Evolutionary conservation across 108 stramenopile genomes (phyloP).

Genomic region (Bacterosira constricta): DNA sequence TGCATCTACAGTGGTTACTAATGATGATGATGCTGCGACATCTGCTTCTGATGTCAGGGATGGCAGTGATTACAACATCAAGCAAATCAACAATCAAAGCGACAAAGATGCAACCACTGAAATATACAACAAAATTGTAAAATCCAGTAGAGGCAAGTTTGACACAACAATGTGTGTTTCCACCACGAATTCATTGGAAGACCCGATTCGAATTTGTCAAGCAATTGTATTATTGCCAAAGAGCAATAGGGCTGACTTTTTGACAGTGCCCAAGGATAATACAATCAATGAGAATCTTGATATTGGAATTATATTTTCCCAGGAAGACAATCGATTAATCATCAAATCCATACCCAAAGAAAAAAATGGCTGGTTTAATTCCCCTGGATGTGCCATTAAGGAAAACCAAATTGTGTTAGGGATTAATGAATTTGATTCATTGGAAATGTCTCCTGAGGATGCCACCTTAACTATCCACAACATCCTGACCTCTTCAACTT

Average conservation of each 20-base stretch:
- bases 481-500: constrained; percentile 2
- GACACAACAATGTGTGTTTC: constrained; percentile 14
- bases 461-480: constrained; percentile 11
- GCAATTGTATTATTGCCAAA: constrained; percentile 16
- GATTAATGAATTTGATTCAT: constrained; percentile 22
- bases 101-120: background rate
- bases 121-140: constrained; percentile 6
- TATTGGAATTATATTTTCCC: constrained; percentile 24
- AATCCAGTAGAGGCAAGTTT: background rate
- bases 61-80: background rate
- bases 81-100: background rate
- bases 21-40: background rate
- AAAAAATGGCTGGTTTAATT: constrained; percentile 11
- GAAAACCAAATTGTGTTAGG: constrained; percentile 19
- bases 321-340: constrained; percentile 5
- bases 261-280: background rate
- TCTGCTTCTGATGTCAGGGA: background rate
- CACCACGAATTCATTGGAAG: background rate
- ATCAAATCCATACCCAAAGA: constrained; percentile 1
- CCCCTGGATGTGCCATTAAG: constrained; percentile 17
- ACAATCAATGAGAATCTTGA: background rate
- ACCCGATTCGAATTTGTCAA: constrained; percentile 9
- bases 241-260: background rate
- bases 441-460: constrained; percentile 16
- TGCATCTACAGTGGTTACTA: background rate